A percentile compares a stretch with the other conserved stretches of the same genome.
phyloP scores from a whole-genome alignment of 352 stramenopile genomes.

The Globisporangium apiculatum region DNA sequence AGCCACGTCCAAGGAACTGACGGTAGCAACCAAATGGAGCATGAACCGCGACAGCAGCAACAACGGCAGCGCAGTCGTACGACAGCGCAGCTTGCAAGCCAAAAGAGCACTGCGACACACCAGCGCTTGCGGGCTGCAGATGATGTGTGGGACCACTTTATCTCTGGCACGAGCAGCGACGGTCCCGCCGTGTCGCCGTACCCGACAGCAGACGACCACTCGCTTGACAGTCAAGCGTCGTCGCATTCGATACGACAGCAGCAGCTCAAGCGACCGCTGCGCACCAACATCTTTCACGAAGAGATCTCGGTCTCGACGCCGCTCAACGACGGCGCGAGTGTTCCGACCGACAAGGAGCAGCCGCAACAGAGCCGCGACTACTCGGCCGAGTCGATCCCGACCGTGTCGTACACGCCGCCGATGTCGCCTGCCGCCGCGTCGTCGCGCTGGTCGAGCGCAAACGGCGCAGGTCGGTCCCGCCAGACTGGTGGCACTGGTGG shows the following conservation, averaged over 20 bases:
- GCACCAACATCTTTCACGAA: slow-evolving; percentile 16
- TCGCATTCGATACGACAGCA: slow-evolving; percentile 4
- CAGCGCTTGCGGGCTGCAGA: slow-evolving; percentile 2
- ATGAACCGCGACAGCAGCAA: slow-evolving; percentile 10
- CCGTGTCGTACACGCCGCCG: slow-evolving; percentile 22
- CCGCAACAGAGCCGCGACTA: slow-evolving; percentile 4
- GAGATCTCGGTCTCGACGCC: slow-evolving; percentile 19
- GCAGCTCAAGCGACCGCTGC: background rate
- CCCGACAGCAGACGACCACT: slow-evolving; percentile 5
- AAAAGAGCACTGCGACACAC: no score
- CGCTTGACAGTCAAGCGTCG: background rate
- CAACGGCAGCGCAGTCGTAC: slow-evolving; percentile 17
- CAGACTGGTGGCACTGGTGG: no score
- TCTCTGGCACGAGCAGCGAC: slow-evolving; percentile 20
- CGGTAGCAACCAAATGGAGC: slow-evolving; percentile 9
- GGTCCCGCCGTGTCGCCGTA: slow-evolving; percentile 1
- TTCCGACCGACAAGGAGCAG: background rate
- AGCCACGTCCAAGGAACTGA: no score
- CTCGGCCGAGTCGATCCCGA: slow-evolving; percentile 19
- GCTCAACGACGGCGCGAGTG: background rate
- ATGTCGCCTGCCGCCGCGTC: slow-evolving; percentile 10
- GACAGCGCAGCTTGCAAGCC: slow-evolving; percentile 9
- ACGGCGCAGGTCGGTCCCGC: background rate
- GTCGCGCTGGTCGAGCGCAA: background rate
- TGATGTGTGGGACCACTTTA: slow-evolving; percentile 32